Base-by-base conservation (phyloP, 2,329 filamentous ascomycete genomes). In the Cryphonectria radicalis region DNA sequence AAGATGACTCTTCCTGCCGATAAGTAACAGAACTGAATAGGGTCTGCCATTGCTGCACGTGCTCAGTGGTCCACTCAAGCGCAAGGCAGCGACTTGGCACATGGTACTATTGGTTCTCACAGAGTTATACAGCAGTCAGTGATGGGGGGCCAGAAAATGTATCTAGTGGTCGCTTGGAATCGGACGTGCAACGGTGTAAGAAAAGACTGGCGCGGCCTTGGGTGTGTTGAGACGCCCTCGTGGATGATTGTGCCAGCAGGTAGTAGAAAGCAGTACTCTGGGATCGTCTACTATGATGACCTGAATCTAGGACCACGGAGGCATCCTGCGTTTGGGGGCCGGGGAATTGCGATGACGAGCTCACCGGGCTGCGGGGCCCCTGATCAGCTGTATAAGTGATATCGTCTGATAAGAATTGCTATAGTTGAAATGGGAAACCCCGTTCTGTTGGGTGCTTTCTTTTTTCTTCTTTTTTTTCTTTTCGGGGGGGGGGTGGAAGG, bases 1-100 rank as follows among this genome's bases (percentile, higher is more conserved):
- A n/a, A 53, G 42, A 66, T 72, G 70, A 72, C 70, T 69, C 70
- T 40, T 63, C 35, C n/a, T 37, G 67, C 55, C 63, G 70, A 50
- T n/a, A 50, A 40, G 37, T 40, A 40, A 40, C 1, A 11, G 22
- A n/a, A 10, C 46, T 10, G 32, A 17, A 62, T 55, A 10, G 63
- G 35, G 43, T 19, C 53, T 69, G 62, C 25, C 43, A 35, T 19
- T 13, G 32, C 37, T 17, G 65, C 46, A 37, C 59, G 32, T 40
- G 8, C 42, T 53, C 28, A 46, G 40, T 46, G 62, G 40, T 22
- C 65, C 50, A 62, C 57, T 28, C 46, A n/a, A n/a, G 25, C 28
- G 28, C 55, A 59, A 59, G 55, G 55, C 55, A 59, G 28, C 55
- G 4, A 46, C 59, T 53, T 69, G 63, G 53, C 66, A 55, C 40